Evolutionary conservation across 2,329 filamentous ascomycete species (phyloP).

Genomic region (Hypoxylon sp.): DNA sequence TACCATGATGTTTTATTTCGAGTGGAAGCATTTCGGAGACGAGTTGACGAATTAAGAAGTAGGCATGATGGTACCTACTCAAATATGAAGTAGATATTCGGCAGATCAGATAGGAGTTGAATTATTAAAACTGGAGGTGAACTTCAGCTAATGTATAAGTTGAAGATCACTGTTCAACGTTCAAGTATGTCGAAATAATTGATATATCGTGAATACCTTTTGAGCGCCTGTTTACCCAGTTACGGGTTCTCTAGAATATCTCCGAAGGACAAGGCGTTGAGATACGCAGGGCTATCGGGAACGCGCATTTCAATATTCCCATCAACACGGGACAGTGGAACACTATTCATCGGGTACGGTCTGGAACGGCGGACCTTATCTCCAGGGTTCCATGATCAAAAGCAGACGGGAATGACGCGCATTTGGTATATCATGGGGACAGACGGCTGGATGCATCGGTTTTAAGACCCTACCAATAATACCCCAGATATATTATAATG

Average conservation of each 20-base stretch:
- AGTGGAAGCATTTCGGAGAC: conserved; percentile 37
- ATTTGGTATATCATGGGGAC: conserved; percentile 23
- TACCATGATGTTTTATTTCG: conserved; percentile 49
- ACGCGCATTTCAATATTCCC: conserved; percentile 13
- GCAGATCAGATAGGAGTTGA: conserved; percentile 34
- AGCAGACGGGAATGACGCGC: conserved; percentile 19
- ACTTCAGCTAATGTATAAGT: conserved; percentile 5
- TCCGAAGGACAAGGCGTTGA: background rate
- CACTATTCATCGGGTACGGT: conserved; percentile 19
- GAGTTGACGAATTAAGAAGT: conserved; percentile 37
- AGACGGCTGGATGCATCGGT: background rate
- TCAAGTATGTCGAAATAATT: conserved; percentile 4
- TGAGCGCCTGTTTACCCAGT: background rate
- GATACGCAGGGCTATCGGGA: conserved; percentile 7
- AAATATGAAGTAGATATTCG: conserved; percentile 35
- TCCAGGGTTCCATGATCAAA: conserved; percentile 5
- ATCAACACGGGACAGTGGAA: conserved; percentile 1
- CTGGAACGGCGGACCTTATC: conserved; percentile 33
- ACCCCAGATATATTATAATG: background rate
- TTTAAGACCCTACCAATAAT: background rate
- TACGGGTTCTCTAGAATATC: background rate
- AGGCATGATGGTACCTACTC: conserved; percentile 21
- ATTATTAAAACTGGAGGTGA: conserved; percentile 7
- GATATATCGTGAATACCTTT: background rate
- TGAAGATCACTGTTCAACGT: background rate